Evolutionary conservation across 1,139 yeast genomes (phyloP), one percentile per base, ranked within the genome.

Genomic region (Hyphopichia wangnamkhiaoensis): DNA sequence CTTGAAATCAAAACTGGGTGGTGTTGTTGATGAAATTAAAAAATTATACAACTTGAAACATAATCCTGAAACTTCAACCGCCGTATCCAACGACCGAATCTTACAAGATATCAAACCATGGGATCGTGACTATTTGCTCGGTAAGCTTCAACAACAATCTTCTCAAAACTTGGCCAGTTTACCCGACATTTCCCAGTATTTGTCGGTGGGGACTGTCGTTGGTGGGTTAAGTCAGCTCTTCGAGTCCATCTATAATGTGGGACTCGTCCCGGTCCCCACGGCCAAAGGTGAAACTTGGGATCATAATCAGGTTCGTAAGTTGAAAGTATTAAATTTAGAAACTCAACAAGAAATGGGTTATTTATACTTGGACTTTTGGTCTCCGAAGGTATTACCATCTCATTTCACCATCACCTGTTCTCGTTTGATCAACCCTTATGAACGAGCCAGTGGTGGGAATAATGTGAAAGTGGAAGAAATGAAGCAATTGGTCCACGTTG

Each of bases 381-480:
- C 74, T 6, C 59, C 65, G 14, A 71, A 71, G 44, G 77, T 71
- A 3, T 56, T 66, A 45, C 97, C 98, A 1, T 95, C 98, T 0
- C 99, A 93, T 64, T 94, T 89, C 62, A 93, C 98, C 0, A 89
- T 93, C n/a, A 91, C 94, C 41, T 93, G 98, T 56, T 89, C 96
- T 34, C 75, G 98, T 49, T 56, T 65, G 37, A 53, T 72, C 14
- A 10, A 30, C 19, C 13, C n/a, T 7, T n/a, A 27, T 27, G 15
- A 13, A 4, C 8, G 30, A 13, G 3, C 4, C 8, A 21, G 18
- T 4, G 7, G 23, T n/a, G n/a, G n/a, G n/a, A n/a, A n/a, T n/a
- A 68, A 70, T 42, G 47, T 53, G 9, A 61, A 55, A 33, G 39
- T 46, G 10, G 55, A 52, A 3, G 50, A 52, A 1, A 53, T 67